Evolutionary conservation across 2,329 filamentous ascomycete genomes (phyloP), one percentile per base, ranked within the genome.

Genomic region (Penicillium sclerotiorum): DNA sequence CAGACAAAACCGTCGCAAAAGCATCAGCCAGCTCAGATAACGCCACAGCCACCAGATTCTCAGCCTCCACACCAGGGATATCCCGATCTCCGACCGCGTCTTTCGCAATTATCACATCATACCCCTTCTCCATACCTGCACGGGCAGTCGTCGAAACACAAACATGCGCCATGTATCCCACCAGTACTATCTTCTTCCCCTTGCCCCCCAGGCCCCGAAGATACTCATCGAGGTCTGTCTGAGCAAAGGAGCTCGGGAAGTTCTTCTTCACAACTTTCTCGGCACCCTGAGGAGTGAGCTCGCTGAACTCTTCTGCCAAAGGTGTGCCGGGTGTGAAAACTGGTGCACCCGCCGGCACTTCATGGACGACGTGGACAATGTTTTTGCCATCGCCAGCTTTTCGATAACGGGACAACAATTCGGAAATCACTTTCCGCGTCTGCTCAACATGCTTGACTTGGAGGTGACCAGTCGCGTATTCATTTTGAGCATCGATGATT

Each of bases 401-500:
- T n/a, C 86, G 79, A 68, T 88, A 89, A 53, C 77, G 82, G 17
- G 80, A 66, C 0, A 89, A 74, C 0, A 89, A 73, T 0, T 69
- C 61, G 0, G 77, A 71, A 50, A 88, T 88, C 11, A 74, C 80
- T 25, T 77, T 76, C 53, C 84, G 79, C 5, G 80, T 82, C 4
- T 72, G 53, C 0, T 72, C 61, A 1, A 85, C 76, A 52, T 85
- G 77, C 33, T 75, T 70, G 27, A 84, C 80, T 18, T 78, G 75
- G 1, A 88, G 77, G 4, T 77, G 71, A 39, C 85, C 86, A 2
- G 52, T 35, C 37, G 57, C 69, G 55, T 85, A 88, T 69, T 89
- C 86, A 62, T 87, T 87, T 61, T 89, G 86, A 1, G 85, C 85
- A 63, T 88, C 85, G 62, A 88, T 84, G 67, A 88, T 87, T 59